phyloP scores from a whole-genome alignment of 163 green algal species.

The Scenedesmus sp. region DNA sequence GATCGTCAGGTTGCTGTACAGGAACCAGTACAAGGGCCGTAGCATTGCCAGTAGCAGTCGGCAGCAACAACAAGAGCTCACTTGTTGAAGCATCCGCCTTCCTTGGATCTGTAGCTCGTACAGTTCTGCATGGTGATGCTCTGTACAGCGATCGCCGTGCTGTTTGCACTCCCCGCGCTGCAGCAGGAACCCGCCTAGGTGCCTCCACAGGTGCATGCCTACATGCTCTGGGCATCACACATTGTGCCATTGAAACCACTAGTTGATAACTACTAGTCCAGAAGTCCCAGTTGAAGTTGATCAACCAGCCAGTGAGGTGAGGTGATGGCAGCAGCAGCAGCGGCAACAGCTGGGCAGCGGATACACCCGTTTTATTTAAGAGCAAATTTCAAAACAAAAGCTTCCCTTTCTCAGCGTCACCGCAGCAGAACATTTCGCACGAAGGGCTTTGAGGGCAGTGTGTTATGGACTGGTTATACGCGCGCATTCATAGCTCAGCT shows the following conservation, averaged over 20 bases:
- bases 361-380: background rate
- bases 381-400: background rate
- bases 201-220: background rate
- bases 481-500: background rate
- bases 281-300: no score
- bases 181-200: background rate
- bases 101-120: background rate
- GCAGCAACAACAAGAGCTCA: background rate
- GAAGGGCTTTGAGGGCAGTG: background rate
- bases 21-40: background rate
- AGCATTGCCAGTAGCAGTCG: background rate
- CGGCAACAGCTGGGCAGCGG: background rate
- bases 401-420: background rate
- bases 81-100: background rate
- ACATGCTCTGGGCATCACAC: background rate
- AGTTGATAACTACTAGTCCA: no score
- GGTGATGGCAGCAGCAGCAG: background rate
- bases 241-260: background rate
- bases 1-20: background rate
- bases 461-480: background rate
- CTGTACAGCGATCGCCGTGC: background rate
- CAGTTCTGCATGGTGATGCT: background rate
- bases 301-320: background rate
- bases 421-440: background rate
- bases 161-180: background rate